These are phyloP conservation scores for Boletus huronensis DNA, from an alignment of 768 basidiomycete genomes.

Conservation along the genomic window DNA sequence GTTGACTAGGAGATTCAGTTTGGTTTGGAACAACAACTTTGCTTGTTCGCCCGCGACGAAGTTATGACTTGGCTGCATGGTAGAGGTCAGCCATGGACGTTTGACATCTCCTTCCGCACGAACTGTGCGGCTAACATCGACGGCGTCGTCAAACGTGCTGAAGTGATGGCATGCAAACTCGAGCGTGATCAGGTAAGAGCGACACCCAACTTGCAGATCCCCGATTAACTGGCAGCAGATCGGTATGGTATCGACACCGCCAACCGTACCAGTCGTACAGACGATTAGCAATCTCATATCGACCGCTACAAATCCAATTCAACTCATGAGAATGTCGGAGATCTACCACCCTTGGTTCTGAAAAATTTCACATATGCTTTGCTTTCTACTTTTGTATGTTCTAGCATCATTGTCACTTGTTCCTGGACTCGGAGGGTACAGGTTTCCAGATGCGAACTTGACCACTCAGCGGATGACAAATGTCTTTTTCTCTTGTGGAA, in stretches of 20 bases:
- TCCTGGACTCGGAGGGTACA: no score
- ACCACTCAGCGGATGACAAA: no score
- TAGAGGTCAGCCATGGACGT: constrained; percentile 51
- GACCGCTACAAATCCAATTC: constrained; percentile 80
- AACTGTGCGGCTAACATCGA: constrained; percentile 59
- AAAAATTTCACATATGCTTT: background rate
- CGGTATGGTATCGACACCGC: constrained; percentile 20
- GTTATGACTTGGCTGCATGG: constrained; percentile 72
- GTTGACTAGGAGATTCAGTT: constrained; percentile 46
- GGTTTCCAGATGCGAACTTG: no score
- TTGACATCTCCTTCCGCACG: constrained; percentile 60
- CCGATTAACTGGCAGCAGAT: constrained; percentile 17
- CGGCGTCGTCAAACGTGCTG: constrained; percentile 73
- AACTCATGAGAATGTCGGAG: constrained; percentile 83
- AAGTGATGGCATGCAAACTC: constrained; percentile 79
- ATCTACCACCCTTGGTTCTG: constrained; percentile 85
- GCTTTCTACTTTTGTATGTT: background rate
- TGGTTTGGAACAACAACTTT: constrained; percentile 89
- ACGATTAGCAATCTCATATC: constrained; percentile 82
- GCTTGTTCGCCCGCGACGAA: constrained; percentile 91
- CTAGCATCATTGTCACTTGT: background rate
- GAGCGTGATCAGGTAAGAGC: constrained; percentile 74
- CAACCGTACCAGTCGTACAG: constrained; percentile 58
- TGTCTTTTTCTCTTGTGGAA: no score
- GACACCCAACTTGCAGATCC: background rate